Conservation (phyloP, 2,329 filamentous ascomycete genomes). For the Neonectria magnoliae region DNA sequence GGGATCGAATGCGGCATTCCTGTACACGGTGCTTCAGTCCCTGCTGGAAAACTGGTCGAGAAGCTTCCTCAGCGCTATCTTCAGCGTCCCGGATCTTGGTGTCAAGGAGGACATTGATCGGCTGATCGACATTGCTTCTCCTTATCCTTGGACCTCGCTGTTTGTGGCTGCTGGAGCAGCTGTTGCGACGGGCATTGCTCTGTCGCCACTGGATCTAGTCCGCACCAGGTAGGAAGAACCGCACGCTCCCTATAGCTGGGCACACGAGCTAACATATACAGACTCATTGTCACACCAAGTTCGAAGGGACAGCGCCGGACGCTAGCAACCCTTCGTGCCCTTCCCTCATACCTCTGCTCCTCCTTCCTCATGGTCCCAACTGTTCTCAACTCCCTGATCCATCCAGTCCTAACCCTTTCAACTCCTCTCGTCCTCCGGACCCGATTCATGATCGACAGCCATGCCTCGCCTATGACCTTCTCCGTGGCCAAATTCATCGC, state of each 20-base stretch:
- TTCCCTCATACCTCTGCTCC: slow-evolving; percentile 81
- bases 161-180: slow-evolving; percentile 74
- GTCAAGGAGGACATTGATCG: slow-evolving; percentile 81
- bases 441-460: slow-evolving; percentile 84
- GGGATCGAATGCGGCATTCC: slow-evolving; percentile 88
- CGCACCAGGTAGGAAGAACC: slow-evolving; percentile 70
- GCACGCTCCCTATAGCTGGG: neutral
- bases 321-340: slow-evolving; percentile 77
- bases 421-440: slow-evolving; percentile 87
- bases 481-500: slow-evolving; percentile 84
- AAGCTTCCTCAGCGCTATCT: slow-evolving; percentile 87
- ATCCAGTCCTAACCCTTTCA: slow-evolving; percentile 83
- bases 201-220: slow-evolving; percentile 89
- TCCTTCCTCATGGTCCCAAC: slow-evolving; percentile 82
- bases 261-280: slow-evolving; percentile 48
- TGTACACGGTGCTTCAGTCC: slow-evolving; percentile 87
- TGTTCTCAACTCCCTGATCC: slow-evolving; percentile 83
- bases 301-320: slow-evolving; percentile 79
- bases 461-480: slow-evolving; percentile 83
- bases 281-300: slow-evolving; percentile 86
- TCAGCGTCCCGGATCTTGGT: slow-evolving; percentile 88
- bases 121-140: slow-evolving; percentile 75
- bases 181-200: slow-evolving; percentile 78
- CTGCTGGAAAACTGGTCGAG: slow-evolving; percentile 92
- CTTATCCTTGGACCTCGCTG: slow-evolving; percentile 84